phyloP scores from a whole-genome alignment of 148 eudicot species.

The Talinum fruticosum region DNA sequence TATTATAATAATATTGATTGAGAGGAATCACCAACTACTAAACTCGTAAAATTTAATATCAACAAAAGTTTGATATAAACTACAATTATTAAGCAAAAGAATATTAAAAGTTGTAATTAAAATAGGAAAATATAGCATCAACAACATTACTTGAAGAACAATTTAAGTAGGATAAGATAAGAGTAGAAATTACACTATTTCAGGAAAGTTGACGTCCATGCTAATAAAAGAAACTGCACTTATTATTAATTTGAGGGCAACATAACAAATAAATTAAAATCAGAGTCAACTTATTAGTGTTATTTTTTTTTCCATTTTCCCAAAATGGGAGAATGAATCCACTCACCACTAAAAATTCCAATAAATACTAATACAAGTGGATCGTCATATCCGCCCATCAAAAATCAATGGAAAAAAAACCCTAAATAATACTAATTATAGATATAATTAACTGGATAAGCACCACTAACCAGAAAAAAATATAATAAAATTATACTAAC shows the following conservation, averaged over 20 bases:
- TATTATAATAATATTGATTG: no score
- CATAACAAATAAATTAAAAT: background rate
- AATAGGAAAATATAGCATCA: no score
- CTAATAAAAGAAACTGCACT: background rate
- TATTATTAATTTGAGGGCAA: background rate
- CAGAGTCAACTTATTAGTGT: background rate
- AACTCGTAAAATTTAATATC: no score
- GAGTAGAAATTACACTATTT: background rate
- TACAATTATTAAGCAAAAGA: background rate
- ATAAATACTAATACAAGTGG: background rate
- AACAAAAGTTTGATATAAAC: background rate
- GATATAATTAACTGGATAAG: background rate
- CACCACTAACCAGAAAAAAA: background rate
- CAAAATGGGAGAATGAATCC: constrained; percentile 3
- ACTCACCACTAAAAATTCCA: constrained; percentile 3
- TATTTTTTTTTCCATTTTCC: background rate
- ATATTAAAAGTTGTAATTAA: no score
- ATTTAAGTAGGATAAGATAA: background rate
- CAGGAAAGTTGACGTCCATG: background rate
- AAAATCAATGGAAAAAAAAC: constrained; percentile 3
- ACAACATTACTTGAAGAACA: background rate
- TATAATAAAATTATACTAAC: background rate
- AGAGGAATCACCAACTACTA: no score
- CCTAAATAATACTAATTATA: background rate
- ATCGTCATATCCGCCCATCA: constrained; percentile 17